These are phyloP conservation scores for Iodosphaeria phyllophila DNA, from an alignment of 2,329 filamentous ascomycete species.

Conservation along the genomic window DNA sequence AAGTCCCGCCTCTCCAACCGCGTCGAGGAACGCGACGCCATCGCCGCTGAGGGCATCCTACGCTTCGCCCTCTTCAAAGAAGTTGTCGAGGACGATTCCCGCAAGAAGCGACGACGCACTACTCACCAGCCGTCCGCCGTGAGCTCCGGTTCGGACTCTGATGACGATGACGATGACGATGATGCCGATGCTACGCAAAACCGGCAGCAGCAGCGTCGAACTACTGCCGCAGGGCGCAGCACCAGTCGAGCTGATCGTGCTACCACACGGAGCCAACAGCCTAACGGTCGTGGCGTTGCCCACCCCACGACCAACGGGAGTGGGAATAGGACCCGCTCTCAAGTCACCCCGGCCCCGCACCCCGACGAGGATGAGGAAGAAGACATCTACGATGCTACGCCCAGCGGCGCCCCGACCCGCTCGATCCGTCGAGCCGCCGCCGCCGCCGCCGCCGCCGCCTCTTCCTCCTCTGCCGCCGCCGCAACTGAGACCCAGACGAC, in stretches of 20 bases:
- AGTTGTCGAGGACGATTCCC: slow-evolving; percentile 60
- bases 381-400: slow-evolving; percentile 23
- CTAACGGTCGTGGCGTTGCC: slow-evolving; percentile 10
- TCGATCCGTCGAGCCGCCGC: too few relatives aligned
- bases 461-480: slow-evolving; percentile 14
- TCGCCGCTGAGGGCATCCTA: slow-evolving; percentile 74
- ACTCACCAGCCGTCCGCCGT: too few relatives aligned
- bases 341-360: slow-evolving; percentile 12
- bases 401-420: slow-evolving; percentile 13
- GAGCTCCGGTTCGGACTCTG: slow-evolving; percentile 37
- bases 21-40: slow-evolving; percentile 77
- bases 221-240: slow-evolving; percentile 15
- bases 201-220: slow-evolving; percentile 19
- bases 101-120: slow-evolving; percentile 66
- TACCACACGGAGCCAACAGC: slow-evolving; percentile 8
- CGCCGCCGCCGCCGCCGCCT: too few relatives aligned
- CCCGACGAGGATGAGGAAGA: slow-evolving; percentile 31
- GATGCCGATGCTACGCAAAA: slow-evolving; percentile 15
- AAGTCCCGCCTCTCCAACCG: slow-evolving; percentile 76
- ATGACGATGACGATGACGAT: slow-evolving; percentile 41
- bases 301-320: slow-evolving; percentile 10
- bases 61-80: slow-evolving; percentile 97
- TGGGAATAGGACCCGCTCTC: too few relatives aligned
- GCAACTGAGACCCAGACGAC: slow-evolving; percentile 33
- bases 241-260: slow-evolving; percentile 15